phyloP scores from a whole-genome alignment of 1,284 basidiomycete species.

The Ustilago vetiveriae region DNA sequence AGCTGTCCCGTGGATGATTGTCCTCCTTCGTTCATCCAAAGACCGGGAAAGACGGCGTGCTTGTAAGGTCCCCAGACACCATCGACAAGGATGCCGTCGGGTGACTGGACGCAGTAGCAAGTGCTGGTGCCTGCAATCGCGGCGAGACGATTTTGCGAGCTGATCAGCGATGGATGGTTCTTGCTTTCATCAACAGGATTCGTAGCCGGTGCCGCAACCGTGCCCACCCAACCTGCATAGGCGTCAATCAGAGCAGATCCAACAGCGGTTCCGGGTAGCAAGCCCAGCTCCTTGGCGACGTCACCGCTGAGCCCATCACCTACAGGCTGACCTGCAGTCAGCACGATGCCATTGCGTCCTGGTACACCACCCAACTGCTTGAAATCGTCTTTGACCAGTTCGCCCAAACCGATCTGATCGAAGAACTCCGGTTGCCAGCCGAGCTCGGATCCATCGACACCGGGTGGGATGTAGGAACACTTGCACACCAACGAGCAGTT shows the following conservation, averaged over 20 bases:
- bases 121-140: conserved; percentile 95
- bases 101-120: conserved; percentile 80
- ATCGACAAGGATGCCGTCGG: conserved; percentile 81
- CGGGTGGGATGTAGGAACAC: conserved; percentile 86
- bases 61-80: conserved; percentile 98
- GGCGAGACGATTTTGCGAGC: conserved; percentile 76
- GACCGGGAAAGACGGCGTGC: conserved; percentile 82
- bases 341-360: conserved; percentile 73
- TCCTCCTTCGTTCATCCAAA: conserved; percentile 97
- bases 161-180: conserved; percentile 59
- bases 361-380: conserved; percentile 80
- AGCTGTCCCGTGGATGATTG: conserved; percentile 99
- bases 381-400: conserved; percentile 73
- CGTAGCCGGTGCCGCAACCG: conserved; percentile 82
- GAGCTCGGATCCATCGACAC: conserved; percentile 67
- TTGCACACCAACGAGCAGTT: conserved; percentile 96
- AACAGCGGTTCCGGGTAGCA: conserved; percentile 88
- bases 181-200: conserved; percentile 68
- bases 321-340: conserved; percentile 92
- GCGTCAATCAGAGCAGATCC: conserved; percentile 96
- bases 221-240: conserved; percentile 99
- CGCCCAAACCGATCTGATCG: conserved; percentile 63
- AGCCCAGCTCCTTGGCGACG: conserved; percentile 85
- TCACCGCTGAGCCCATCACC: conserved; percentile 81
- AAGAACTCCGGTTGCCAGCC: conserved; percentile 66